Conservation (phyloP, 805 yeast genomes). For the Kluyveromyces nonfermentans region DNA sequence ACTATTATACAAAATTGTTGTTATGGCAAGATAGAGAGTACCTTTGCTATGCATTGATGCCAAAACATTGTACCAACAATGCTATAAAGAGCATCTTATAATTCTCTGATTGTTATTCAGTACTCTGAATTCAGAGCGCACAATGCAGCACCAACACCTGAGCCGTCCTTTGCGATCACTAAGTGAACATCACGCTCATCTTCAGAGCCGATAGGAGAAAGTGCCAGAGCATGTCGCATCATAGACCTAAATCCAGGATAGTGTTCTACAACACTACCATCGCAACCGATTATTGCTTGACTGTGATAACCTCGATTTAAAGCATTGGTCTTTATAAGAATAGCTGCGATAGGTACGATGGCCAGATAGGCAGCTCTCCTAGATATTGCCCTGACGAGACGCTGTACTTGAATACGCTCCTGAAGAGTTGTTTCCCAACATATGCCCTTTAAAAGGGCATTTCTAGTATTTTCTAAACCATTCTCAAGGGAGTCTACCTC, state of each 20-base stretch:
- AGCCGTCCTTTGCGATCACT: constrained; percentile 86
- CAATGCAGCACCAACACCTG: constrained; percentile 95
- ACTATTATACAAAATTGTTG: too few relatives aligned
- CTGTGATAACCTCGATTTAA: constrained; percentile 47
- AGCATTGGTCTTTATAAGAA: constrained; percentile 56
- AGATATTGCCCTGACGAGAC: constrained; percentile 68
- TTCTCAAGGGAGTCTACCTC: constrained; percentile 75
- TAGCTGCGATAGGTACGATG: constrained; percentile 84
- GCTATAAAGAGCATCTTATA: neutral
- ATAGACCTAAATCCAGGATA: constrained; percentile 83
- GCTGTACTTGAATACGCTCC: constrained; percentile 69
- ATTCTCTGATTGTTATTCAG: neutral
- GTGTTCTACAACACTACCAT: constrained; percentile 88
- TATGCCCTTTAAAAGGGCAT: constrained; percentile 54
- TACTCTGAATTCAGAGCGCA: constrained; percentile 50
- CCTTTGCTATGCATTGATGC: too few relatives aligned
- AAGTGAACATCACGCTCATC: constrained; percentile 67
- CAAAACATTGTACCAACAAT: too few relatives aligned
- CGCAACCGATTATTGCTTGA: constrained; percentile 89
- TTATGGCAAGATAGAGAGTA: too few relatives aligned
- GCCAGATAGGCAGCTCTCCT: constrained; percentile 84
- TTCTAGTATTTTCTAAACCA: constrained; percentile 58
- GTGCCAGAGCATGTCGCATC: constrained; percentile 68
- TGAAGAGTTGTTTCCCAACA: constrained; percentile 59
- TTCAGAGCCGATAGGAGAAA: constrained; percentile 63